Evolutionary conservation across 2,329 filamentous ascomycete species (phyloP).

Genomic region (Colletotrichum coccodes): DNA sequence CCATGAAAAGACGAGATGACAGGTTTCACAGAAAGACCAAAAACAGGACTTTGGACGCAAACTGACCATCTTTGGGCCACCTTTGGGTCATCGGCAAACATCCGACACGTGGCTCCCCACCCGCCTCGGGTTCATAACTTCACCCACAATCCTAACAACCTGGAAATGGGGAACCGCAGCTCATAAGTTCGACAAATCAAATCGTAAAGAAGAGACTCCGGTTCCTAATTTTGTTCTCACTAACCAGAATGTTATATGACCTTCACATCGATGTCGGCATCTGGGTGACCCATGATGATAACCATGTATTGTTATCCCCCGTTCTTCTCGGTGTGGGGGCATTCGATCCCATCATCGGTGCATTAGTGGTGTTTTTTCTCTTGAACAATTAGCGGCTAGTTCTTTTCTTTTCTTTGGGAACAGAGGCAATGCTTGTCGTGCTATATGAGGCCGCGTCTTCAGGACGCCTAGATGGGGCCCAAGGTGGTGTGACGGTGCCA

Average conservation of each 20-base stretch:
- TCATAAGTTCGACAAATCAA: not conserved
- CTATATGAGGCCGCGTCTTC: not conserved
- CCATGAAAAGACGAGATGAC: not conserved
- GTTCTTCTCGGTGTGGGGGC: not conserved
- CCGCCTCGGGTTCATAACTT: not conserved
- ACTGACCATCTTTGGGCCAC: not conserved
- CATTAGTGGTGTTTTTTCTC: not conserved
- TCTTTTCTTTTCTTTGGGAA: too few relatives aligned
- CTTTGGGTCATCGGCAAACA: not conserved
- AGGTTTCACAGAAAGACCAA: not conserved
- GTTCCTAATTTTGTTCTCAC: not conserved
- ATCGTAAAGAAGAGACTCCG: not conserved
- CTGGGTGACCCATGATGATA: not conserved
- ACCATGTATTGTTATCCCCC: not conserved
- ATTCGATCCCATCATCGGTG: not conserved
- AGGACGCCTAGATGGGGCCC: not conserved
- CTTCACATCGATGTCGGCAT: not conserved
- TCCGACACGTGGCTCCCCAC: not conserved
- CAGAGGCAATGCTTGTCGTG: too few relatives aligned
- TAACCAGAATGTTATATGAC: not conserved
- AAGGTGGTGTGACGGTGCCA: not conserved
- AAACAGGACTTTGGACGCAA: not conserved
- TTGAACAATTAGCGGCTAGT: too few relatives aligned
- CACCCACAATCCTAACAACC: conserved; percentile 9
- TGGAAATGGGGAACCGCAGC: not conserved